Evolutionary conservation across 2,329 filamentous ascomycete species (phyloP).

Genomic region (Calonectria henricotiae): DNA sequence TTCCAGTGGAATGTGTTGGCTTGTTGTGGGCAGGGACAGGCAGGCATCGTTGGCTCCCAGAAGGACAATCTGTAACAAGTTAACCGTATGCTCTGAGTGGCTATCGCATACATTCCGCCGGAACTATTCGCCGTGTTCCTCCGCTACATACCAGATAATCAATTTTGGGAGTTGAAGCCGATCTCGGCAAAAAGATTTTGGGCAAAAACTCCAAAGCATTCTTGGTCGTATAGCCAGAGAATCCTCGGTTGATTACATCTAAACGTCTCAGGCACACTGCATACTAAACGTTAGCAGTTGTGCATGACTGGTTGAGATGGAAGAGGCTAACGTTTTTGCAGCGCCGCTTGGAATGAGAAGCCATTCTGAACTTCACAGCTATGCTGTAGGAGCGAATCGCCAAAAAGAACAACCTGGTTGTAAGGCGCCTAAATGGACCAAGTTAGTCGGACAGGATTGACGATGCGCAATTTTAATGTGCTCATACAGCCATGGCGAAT

Average conservation of each 20-base stretch:
- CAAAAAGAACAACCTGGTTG: constrained; percentile 10
- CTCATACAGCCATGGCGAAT: constrained; percentile 10
- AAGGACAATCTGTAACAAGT: neutral
- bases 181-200: neutral
- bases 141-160: neutral
- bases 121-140: neutral
- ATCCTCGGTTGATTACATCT: constrained; percentile 11
- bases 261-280: constrained; percentile 16
- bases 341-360: constrained; percentile 6
- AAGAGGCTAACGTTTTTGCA: constrained; percentile 4
- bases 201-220: constrained; percentile 5
- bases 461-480: neutral
- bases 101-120: too few species aligned
- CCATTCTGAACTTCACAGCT: constrained; percentile 20
- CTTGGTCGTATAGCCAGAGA: constrained; percentile 18
- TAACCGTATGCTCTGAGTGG: neutral
- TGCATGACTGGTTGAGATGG: neutral
- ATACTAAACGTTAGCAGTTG: too few species aligned
- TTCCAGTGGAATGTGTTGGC: constrained; percentile 9
- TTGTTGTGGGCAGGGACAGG: neutral
- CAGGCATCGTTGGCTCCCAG: constrained; percentile 13
- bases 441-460: neutral
- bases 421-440: neutral
- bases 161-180: constrained; percentile 1
- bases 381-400: constrained; percentile 7